A percentile compares a stretch with the other conserved stretches of the same genome.
Conservation (phyloP, 2,329 filamentous ascomycete genomes). For the Penicillium nordicum region DNA sequence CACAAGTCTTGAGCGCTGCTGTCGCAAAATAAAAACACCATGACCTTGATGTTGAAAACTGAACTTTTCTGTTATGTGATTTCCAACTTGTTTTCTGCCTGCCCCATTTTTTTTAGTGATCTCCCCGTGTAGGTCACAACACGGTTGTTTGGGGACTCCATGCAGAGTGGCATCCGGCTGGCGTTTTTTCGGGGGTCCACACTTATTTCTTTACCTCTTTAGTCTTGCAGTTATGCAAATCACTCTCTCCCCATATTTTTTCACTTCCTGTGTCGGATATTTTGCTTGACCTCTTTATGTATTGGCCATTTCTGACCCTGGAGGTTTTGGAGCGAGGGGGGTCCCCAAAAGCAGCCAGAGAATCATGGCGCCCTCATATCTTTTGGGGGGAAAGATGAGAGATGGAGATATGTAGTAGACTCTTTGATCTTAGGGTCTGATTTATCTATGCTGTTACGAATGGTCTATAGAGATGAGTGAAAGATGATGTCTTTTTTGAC, state of each 20-base stretch:
- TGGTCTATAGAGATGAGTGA: conserved; percentile 41
- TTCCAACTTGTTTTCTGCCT: conserved; percentile 31
- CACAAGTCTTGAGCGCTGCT: conserved; percentile 75
- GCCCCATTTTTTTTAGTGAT: conserved; percentile 33
- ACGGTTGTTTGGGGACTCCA: conserved; percentile 32
- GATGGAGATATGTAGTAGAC: conserved; percentile 22
- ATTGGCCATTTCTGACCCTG: conserved; percentile 12
- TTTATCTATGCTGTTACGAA: conserved; percentile 41
- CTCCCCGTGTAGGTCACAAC: conserved; percentile 29
- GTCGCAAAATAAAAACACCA: conserved; percentile 47
- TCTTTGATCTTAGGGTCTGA: conserved; percentile 23
- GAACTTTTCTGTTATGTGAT: conserved; percentile 31
- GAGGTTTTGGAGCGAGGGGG: conserved; percentile 16
- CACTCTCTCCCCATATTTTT: conserved; percentile 25
- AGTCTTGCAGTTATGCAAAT: conserved; percentile 22
- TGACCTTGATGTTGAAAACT: conserved; percentile 27
- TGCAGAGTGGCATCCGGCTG: conserved; percentile 43
- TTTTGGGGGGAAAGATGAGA: conserved; percentile 13
- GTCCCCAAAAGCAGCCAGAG: conserved; percentile 13
- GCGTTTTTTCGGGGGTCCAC: conserved; percentile 41
- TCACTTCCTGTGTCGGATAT: conserved; percentile 21
- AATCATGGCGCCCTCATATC: conserved; percentile 9
- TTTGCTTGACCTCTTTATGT: conserved; percentile 13
- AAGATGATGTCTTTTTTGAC: conserved; percentile 26
- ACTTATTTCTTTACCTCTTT: conserved; percentile 26